Conservation (phyloP, 176 grass and related monocot genomes). For the Tuctoria greenei region DNA sequence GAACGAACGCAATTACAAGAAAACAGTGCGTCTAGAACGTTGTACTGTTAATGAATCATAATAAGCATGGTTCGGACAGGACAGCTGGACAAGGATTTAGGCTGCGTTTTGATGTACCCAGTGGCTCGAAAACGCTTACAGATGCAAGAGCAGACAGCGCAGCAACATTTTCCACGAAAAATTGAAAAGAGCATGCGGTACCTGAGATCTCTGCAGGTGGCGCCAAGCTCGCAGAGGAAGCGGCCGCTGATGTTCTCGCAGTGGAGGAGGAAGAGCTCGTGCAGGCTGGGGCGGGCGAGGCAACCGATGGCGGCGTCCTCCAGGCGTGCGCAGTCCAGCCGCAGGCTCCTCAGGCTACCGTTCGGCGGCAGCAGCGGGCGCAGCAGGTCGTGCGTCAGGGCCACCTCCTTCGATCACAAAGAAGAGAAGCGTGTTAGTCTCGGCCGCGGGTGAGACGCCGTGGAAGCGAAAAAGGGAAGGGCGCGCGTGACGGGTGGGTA, state of each 20-base stretch:
- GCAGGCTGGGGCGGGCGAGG: constrained; percentile 65
- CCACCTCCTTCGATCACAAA: constrained; percentile 60
- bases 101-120: background rate
- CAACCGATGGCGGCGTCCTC: constrained; percentile 61
- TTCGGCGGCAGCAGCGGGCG: constrained; percentile 68
- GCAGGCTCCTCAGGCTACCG: constrained; percentile 63
- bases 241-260: constrained; percentile 77
- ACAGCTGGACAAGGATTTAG: background rate
- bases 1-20: background rate
- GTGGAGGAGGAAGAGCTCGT: constrained; percentile 70
- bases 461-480: background rate
- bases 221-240: constrained; percentile 62
- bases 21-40: background rate
- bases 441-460: background rate
- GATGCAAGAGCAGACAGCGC: background rate
- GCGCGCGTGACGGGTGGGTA: background rate
- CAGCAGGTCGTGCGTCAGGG: constrained; percentile 56
- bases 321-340: constrained; percentile 70
- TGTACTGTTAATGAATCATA: no score
- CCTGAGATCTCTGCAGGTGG: constrained; percentile 87
- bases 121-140: background rate
- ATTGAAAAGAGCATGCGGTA: background rate
- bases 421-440: constrained; percentile 14
- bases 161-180: background rate
- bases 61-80: background rate